Base-by-base conservation (phyloP, 768 basidiomycete genomes). In the Suillus brevipes region DNA sequence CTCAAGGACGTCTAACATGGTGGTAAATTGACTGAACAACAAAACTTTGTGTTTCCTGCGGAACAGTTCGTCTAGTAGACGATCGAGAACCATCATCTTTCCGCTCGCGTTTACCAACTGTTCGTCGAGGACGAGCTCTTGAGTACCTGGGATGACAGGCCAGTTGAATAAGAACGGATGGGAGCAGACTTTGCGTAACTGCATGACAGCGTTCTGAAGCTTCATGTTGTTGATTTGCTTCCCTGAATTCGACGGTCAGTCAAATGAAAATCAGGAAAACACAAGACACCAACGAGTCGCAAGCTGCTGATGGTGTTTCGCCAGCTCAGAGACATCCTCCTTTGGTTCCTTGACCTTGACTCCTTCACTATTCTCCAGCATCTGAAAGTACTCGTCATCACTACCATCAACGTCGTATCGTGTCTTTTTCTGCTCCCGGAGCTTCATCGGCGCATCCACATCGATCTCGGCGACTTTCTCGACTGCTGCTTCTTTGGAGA, bases 51-150 rank as follows among this genome's bases (percentile, higher is more conserved):
- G 95, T 9, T 84, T 85, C 3, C 89, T 79, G 45, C 79, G 81
- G 77, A 99, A 94, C 37, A 99, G 78, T 63, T 89, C 95, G 38
- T 86, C 86, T 9, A 99, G 83, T 10, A 99, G 80, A 7, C 95
- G 87, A 67, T 98, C 92, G 0, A 99, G 85, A 3, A 99, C 80
- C 83, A 99, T 90, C 97, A 99, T 99, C 82, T 99, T 99, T 20
- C 97, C 97, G 64, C 92, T 94, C 0, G 88, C 87, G 64, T 90
- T 88, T 31, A 96, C 86, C 38, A 98, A 81, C 70, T 95, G 88
- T 31, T 92, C 88, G 28, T 76, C 74, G 28, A 63, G 52, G 13
- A 63, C 56, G 3, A 42, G 62, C 49, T 87, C 77, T n/a, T 79
- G 80, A 1, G 89, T 91, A 6, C 79, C 70, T 1, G 84, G 81